Evolutionary conservation across 768 basidiomycete species (phyloP).

Genomic region (Mrakia gelida): DNA sequence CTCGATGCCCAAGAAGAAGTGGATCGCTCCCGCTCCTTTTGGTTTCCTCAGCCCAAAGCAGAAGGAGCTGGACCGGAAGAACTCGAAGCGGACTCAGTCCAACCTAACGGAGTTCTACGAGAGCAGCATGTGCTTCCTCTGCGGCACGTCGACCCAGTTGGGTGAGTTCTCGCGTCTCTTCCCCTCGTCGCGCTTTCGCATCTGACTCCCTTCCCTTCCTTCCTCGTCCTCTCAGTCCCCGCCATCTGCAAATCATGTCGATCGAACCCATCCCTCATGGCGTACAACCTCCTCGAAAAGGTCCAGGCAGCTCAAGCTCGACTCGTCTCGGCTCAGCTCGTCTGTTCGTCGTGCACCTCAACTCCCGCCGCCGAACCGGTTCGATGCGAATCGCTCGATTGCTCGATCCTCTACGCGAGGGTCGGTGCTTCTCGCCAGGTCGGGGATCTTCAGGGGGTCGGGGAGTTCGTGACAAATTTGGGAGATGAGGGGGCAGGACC

Average conservation of each 20-base stretch:
- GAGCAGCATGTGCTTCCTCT: slow-evolving; percentile 65
- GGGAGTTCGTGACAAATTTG: slow-evolving; percentile 27
- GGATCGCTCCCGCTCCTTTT: slow-evolving; percentile 20
- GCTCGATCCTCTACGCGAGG: slow-evolving; percentile 73
- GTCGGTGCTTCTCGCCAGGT: slow-evolving; percentile 50
- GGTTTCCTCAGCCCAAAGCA: neutral
- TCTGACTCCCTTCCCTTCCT: no score
- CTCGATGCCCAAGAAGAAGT: slow-evolving; percentile 66
- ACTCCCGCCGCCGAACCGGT: slow-evolving; percentile 57
- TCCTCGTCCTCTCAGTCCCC: slow-evolving; percentile 22
- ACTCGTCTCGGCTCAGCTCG: slow-evolving; percentile 56
- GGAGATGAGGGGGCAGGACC: neutral
- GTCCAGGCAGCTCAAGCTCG: slow-evolving; percentile 56
- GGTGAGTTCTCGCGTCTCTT: slow-evolving; percentile 16
- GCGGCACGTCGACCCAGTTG: slow-evolving; percentile 45
- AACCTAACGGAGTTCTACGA: slow-evolving; percentile 74
- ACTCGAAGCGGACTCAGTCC: slow-evolving; percentile 44
- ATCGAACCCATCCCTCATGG: slow-evolving; percentile 53
- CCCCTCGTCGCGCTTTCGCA: neutral
- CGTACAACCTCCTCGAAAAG: slow-evolving; percentile 57
- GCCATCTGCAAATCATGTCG: slow-evolving; percentile 61
- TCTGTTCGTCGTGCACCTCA: slow-evolving; percentile 69
- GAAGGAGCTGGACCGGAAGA: neutral
- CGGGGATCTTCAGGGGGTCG: slow-evolving; percentile 41
- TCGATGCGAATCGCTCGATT: slow-evolving; percentile 78